These are phyloP conservation scores for Waitea zeae DNA, from an alignment of 1,284 basidiomycete species.

Conservation along the genomic window DNA sequence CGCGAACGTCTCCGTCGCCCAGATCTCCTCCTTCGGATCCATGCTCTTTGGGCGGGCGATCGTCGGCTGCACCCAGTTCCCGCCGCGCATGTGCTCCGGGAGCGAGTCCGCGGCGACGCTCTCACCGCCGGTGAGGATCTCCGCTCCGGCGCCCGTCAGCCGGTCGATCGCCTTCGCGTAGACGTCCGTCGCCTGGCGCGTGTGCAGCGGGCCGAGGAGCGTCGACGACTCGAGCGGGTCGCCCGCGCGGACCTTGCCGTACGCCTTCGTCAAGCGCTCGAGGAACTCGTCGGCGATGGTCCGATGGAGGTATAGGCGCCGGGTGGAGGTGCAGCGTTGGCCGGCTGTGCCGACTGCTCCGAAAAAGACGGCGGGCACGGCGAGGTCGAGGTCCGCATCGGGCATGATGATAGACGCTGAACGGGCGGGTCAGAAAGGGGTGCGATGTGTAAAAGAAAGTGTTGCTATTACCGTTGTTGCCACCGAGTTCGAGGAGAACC, in stretches of 20 bases:
- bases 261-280: conserved; percentile 54
- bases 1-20: conserved; percentile 76
- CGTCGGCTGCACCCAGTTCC: conserved; percentile 82
- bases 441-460: conserved; percentile 2
- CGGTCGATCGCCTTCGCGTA: conserved; percentile 51
- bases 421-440: conserved; percentile 7
- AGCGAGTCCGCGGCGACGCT: conserved; percentile 31
- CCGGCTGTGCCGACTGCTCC: conserved; percentile 91
- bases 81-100: conserved; percentile 18
- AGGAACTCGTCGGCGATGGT: conserved; percentile 66
- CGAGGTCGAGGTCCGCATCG: conserved; percentile 82
- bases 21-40: conserved; percentile 38
- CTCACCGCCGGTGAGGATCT: conserved; percentile 60
- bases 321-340: conserved; percentile 88
- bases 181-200: conserved; percentile 39
- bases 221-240: conserved; percentile 66
- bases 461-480: conserved; percentile 86
- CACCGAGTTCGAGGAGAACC: conserved; percentile 82
- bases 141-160: conserved; percentile 50
- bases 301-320: conserved; percentile 78
- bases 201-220: conserved; percentile 81
- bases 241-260: conserved; percentile 52
- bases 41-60: conserved; percentile 53
- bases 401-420: conserved; percentile 81
- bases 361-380: conserved; percentile 82